These are phyloP conservation scores for Trichoderma erinaceum DNA, from an alignment of 495 filamentous ascomycete genomes.

Conservation along the genomic window DNA sequence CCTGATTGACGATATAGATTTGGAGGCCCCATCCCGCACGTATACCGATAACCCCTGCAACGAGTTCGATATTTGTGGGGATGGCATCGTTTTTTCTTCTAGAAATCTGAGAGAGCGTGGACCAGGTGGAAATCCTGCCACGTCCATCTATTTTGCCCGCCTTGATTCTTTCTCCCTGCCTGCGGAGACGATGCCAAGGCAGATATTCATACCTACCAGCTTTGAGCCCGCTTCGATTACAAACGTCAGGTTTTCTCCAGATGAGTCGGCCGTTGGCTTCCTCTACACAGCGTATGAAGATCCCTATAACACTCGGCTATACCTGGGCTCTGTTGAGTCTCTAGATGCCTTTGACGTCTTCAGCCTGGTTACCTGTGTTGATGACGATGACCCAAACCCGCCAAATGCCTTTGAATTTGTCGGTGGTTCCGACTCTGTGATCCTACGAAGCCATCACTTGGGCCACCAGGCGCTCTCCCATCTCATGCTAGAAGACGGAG, in stretches of 20 bases:
- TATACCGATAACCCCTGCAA: conserved; percentile 14
- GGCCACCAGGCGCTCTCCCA: conserved; percentile 24
- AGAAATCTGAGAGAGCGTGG: background rate
- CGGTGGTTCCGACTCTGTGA: conserved; percentile 20
- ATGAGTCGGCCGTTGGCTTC: conserved; percentile 25
- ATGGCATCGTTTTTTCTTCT: conserved; percentile 24
- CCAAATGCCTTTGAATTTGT: conserved; percentile 23
- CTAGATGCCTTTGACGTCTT: conserved; percentile 22
- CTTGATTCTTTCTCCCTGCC: conserved; percentile 22
- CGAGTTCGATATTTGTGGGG: conserved; percentile 23
- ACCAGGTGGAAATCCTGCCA: background rate
- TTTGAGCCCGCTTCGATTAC: conserved; percentile 11
- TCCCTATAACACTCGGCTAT: conserved; percentile 17
- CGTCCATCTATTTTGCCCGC: conserved; percentile 24
- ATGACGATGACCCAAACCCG: conserved; percentile 15
- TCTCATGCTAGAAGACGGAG: conserved; percentile 21
- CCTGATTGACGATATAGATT: conserved; percentile 19
- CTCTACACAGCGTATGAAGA: conserved; percentile 14
- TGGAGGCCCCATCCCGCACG: conserved; percentile 19
- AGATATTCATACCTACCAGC: conserved; percentile 18
- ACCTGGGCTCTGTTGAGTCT: conserved; percentile 19
- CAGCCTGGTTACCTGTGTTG: conserved; percentile 19
- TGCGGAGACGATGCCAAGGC: conserved; percentile 16
- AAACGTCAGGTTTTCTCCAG: conserved; percentile 25
- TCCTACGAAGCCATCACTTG: conserved; percentile 23